These are phyloP conservation scores for Candida boidinii DNA, from an alignment of 805 yeast genomes.

Conservation along the genomic window DNA sequence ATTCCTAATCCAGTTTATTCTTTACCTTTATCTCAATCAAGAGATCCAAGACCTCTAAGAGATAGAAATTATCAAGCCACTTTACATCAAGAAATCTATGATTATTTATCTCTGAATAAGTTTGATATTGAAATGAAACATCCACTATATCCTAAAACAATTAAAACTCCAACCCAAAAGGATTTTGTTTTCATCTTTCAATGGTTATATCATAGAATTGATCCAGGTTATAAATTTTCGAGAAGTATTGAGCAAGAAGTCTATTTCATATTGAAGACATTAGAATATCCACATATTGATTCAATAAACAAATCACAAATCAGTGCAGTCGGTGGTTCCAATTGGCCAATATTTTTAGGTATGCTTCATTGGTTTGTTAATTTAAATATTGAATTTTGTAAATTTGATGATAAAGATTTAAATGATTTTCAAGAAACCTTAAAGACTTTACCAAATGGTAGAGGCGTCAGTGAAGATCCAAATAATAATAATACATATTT, in stretches of 20 bases:
- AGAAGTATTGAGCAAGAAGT: slow-evolving; percentile 71
- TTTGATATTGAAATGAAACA: slow-evolving; percentile 74
- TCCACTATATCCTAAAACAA: slow-evolving; percentile 53
- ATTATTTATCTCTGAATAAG: slow-evolving; percentile 51
- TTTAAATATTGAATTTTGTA: slow-evolving; percentile 34
- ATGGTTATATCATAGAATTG: slow-evolving; percentile 68
- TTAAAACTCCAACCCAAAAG: slow-evolving; percentile 77
- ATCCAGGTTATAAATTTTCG: slow-evolving; percentile 67
- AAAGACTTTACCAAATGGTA: background rate
- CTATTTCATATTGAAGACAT: slow-evolving; percentile 49
- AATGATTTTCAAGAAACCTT: slow-evolving; percentile 14
- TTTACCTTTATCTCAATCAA: slow-evolving; percentile 7
- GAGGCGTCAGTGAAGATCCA: too few relatives aligned
- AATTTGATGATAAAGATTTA: slow-evolving; percentile 26
- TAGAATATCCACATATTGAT: slow-evolving; percentile 76
- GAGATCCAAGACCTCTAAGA: slow-evolving; percentile 71
- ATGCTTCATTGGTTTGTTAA: slow-evolving; percentile 77
- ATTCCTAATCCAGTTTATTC: background rate
- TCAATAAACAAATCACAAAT: slow-evolving; percentile 77
- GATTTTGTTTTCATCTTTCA: slow-evolving; percentile 74
- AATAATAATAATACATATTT: slow-evolving; percentile 21
- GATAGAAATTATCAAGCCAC: slow-evolving; percentile 60
- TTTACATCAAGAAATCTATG: slow-evolving; percentile 60
- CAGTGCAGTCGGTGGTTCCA: slow-evolving; percentile 84
- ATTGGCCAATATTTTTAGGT: slow-evolving; percentile 79